Evolutionary conservation across 2,329 filamentous ascomycete species (phyloP), one percentile per base, ranked within the genome.

Genomic region (Diaporthe nobilis): DNA sequence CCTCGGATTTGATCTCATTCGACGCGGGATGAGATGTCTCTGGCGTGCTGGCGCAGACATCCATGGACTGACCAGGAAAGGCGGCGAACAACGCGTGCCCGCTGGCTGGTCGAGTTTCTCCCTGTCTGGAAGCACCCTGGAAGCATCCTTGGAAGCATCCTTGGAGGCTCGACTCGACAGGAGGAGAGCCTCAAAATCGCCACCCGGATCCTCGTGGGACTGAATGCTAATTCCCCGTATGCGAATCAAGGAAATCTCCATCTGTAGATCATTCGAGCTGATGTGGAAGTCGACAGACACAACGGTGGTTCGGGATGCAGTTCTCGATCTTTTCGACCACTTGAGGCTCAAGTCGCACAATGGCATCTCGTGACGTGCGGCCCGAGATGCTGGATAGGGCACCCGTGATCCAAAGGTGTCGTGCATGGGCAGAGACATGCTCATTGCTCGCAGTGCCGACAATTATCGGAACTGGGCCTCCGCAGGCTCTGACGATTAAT

Each of bases 131-230:
- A 70, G 65, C 47, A 28, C 65, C 65, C 37, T 42, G 58, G 58
- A 61, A 61, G 37, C 37, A 42, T 39, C 58, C 58, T 61, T 42
- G 49, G 63, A 53, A 68, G 65, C 44, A 53, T 20, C 44, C 31
- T 39, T 68, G 47, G 49, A 53, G 22, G 63, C n/a, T 34, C 34
- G 65, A 70, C 47, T 13, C 31, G 65, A 28, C 13, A 53, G 65
- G 31, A 51, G 39, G 63, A 39, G 65, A 68, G 63, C 63, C 63
- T 51, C 63, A 68, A 68, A 28, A 68, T 68, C n/a, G 47, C 63
- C 63, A 68, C 63, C 63, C 63, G 47, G 47, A 68, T 68, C 63
- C 63, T 68, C 15, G 63, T 53, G 44, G 6, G 47, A 53, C 31
- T 10, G 13, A 53, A n/a, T n/a, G 34, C 65, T 25, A 53, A 49